phyloP scores from a whole-genome alignment of 345 rosid genomes.

The Arabis hirsuta region DNA sequence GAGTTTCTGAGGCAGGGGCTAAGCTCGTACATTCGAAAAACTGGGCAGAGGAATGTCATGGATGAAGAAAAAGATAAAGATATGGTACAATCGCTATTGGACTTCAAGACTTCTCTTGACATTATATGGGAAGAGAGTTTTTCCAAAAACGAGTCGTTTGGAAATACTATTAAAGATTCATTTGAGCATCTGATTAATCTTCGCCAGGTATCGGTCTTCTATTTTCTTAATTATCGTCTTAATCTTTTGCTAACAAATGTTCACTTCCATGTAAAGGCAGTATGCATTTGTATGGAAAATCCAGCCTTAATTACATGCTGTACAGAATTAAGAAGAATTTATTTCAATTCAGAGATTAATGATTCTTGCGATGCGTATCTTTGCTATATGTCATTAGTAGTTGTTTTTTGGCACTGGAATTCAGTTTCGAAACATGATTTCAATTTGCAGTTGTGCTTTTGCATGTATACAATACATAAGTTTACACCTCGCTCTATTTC shows the following conservation, averaged over 20 bases:
- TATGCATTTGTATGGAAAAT: conserved; percentile 1
- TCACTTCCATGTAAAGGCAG: not conserved
- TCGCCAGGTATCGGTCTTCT: conserved; percentile 64
- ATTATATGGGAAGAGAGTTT: conserved; percentile 84
- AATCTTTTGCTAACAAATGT: conserved; percentile 28
- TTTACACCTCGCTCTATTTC: not conserved
- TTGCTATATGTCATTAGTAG: not conserved
- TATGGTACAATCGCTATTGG: conserved; percentile 85
- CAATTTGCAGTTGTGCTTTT: not conserved
- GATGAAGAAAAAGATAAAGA: conserved; percentile 96
- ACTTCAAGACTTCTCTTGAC: conserved; percentile 83
- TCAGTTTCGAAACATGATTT: not conserved
- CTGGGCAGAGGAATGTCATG: conserved; percentile 77
- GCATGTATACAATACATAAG: not conserved
- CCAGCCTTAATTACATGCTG: not conserved
- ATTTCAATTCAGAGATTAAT: not conserved
- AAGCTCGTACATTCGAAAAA: conserved; percentile 66
- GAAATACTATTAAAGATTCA: conserved; percentile 78
- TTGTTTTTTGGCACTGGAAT: not conserved
- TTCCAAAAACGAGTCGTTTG: conserved; percentile 76
- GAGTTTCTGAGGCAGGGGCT: conserved; percentile 79
- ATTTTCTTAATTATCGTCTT: not conserved
- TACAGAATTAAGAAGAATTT: not conserved
- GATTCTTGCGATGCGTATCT: not conserved
- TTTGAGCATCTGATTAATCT: conserved; percentile 88